A percentile compares a stretch with the other conserved stretches of the same genome.
Conservation (phyloP, 768 basidiomycete species). For the Tricholoma matsutake region DNA sequence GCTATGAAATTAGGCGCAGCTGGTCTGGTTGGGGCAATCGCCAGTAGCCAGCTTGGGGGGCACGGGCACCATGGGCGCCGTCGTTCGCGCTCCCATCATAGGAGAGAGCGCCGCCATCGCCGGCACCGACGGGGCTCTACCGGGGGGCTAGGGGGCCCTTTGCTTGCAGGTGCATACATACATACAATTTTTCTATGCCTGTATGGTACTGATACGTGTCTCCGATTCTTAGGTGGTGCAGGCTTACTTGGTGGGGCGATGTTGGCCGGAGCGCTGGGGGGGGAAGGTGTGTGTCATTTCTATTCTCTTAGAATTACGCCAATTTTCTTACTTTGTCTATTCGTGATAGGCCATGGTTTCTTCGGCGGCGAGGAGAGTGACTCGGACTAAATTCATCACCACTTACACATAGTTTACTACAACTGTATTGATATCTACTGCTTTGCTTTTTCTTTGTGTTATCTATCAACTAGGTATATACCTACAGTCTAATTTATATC, state of each 20-base stretch:
- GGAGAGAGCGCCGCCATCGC: not conserved
- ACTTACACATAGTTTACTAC: no score
- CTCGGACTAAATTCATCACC: no score
- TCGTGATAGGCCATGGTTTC: not conserved
- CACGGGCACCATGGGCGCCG: no score
- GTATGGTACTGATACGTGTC: not conserved
- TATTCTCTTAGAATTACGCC: not conserved
- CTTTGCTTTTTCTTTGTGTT: no score
- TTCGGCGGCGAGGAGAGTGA: no score
- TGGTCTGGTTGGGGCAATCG: no score
- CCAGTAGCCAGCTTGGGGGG: no score
- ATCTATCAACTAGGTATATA: no score
- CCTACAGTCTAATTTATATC: no score
- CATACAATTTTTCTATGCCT: not conserved
- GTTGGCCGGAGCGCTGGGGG: not conserved
- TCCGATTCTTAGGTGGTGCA: not conserved
- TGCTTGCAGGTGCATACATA: not conserved
- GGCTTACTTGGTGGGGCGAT: not conserved
- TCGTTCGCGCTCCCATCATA: not conserved
- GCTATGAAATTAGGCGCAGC: no score
- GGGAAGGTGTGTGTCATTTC: not conserved
- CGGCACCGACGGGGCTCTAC: not conserved
- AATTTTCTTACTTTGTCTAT: not conserved
- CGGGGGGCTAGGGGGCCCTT: no score
- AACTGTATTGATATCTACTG: no score